These are phyloP conservation scores for Leucocoprinus leucothites DNA, from an alignment of 768 basidiomycete species.

Conservation along the genomic window DNA sequence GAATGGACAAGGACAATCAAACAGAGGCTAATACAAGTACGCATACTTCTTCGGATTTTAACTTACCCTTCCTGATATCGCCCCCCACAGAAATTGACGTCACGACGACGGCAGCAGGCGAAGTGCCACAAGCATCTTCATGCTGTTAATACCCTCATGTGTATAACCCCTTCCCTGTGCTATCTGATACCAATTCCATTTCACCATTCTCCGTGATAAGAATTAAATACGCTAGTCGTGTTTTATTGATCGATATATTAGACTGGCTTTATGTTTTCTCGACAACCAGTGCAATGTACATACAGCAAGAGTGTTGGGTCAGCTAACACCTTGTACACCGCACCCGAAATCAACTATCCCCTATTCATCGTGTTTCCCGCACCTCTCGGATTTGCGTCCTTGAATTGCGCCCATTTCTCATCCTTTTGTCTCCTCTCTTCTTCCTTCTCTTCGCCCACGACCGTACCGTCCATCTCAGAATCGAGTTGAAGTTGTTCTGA, in stretches of 20 bases:
- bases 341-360: constrained; percentile 45
- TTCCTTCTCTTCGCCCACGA: constrained; percentile 58
- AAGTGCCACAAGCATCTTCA: constrained; percentile 83
- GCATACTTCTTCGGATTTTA: constrained; percentile 18
- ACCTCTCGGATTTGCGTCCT: constrained; percentile 81
- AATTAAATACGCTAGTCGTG: neutral
- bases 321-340: constrained; percentile 18
- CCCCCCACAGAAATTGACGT: constrained; percentile 81
- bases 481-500: constrained; percentile 77
- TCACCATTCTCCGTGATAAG: neutral
- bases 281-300: no score
- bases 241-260: no score
- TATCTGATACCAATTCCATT: constrained; percentile 19
- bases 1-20: constrained; percentile 84
- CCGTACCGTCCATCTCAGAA: constrained; percentile 82
- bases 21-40: constrained; percentile 54
- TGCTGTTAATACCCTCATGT: constrained; percentile 59
- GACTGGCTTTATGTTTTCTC: no score
- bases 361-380: constrained; percentile 98
- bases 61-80: constrained; percentile 8
- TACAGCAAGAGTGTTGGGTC: neutral
- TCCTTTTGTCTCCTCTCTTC: constrained; percentile 83
- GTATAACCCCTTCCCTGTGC: constrained; percentile 8
- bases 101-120: constrained; percentile 60
- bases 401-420: constrained; percentile 89